These are phyloP conservation scores for Rauvolfia tetraphylla DNA, from an alignment of 257 asterid species.

Conservation along the genomic window DNA sequence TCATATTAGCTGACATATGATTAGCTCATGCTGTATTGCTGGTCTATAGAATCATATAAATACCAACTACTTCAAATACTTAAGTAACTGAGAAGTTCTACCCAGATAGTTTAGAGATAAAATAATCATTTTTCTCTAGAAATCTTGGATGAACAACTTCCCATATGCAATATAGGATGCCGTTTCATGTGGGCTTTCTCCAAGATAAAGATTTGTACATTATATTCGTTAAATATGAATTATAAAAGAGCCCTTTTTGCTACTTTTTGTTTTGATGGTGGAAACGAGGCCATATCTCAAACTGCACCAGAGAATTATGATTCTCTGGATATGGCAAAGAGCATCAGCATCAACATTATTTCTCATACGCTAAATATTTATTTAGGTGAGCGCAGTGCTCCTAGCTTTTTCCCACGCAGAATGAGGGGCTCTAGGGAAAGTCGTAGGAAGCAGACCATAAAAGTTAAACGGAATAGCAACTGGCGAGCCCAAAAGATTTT, in stretches of 20 bases:
- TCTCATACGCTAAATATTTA: background rate
- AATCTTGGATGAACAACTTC: background rate
- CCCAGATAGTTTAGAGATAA: too few relatives aligned
- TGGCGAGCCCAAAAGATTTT: background rate
- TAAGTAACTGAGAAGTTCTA: too few relatives aligned
- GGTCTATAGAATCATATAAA: too few relatives aligned
- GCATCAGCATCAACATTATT: slow-evolving; percentile 14
- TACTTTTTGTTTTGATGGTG: slow-evolving; percentile 19
- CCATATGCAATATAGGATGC: slow-evolving; percentile 9
- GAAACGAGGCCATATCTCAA: slow-evolving; percentile 23
- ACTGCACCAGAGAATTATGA: slow-evolving; percentile 24
- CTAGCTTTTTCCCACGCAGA: slow-evolving; percentile 5
- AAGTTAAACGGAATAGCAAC: background rate
- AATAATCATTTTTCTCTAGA: background rate
- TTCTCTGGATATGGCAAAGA: slow-evolving; percentile 22
- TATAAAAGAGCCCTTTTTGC: slow-evolving; percentile 5
- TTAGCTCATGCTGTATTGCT: too few relatives aligned
- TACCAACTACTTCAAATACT: too few relatives aligned
- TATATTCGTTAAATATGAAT: slow-evolving; percentile 10
- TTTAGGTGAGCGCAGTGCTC: background rate
- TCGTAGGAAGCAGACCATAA: background rate
- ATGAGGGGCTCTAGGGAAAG: background rate
- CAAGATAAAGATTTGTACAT: slow-evolving; percentile 8
- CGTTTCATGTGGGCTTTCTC: slow-evolving; percentile 21
- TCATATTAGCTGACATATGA: too few relatives aligned